A percentile compares a stretch with the other conserved stretches of the same genome.
phyloP scores from a whole-genome alignment of 2,329 filamentous ascomycete species.

The Cladophialophora exuberans region DNA sequence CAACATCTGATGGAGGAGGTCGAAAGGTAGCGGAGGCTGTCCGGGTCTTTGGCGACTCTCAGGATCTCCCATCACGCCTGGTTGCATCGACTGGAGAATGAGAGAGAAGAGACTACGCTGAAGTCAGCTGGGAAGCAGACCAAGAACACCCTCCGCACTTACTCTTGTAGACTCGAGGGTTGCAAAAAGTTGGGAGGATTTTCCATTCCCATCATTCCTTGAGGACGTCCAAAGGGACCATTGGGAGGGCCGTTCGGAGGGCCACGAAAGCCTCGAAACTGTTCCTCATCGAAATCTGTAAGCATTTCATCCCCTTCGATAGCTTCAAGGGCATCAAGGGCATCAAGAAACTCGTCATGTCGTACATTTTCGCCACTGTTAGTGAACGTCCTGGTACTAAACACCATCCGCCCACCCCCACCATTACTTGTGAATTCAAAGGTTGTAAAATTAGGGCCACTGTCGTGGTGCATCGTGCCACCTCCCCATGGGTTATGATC shows the following conservation, averaged over 20 bases:
- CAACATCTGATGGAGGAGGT: conserved; percentile 48
- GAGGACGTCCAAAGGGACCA: conserved; percentile 14
- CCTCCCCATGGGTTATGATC: conserved; percentile 53
- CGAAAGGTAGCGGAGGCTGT: conserved; percentile 43
- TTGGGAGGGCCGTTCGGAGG: not conserved
- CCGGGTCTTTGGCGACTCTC: conserved; percentile 6
- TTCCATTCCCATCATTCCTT: not conserved
- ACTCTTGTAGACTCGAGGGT: conserved; percentile 29
- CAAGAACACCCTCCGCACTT: not conserved
- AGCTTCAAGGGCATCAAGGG: not conserved
- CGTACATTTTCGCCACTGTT: conserved; percentile 16
- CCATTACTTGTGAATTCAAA: conserved; percentile 31
- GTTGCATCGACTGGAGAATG: conserved; percentile 31
- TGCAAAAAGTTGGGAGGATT: conserved; percentile 6
- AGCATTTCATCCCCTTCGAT: conserved; percentile 12
- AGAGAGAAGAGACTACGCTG: conserved; percentile 27
- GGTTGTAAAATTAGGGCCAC: conserved; percentile 31
- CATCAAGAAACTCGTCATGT: conserved; percentile 3
- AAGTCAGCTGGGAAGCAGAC: not conserved
- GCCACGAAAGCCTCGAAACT: conserved; percentile 17
- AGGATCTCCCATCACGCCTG: not conserved
- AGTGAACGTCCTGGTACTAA: conserved; percentile 27
- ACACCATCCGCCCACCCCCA: conserved; percentile 29
- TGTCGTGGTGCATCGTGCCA: conserved; percentile 52
- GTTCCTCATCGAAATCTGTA: conserved; percentile 3